Evolutionary conservation across 2,329 filamentous ascomycete genomes (phyloP).

Genomic region (Colletotrichum sp.): DNA sequence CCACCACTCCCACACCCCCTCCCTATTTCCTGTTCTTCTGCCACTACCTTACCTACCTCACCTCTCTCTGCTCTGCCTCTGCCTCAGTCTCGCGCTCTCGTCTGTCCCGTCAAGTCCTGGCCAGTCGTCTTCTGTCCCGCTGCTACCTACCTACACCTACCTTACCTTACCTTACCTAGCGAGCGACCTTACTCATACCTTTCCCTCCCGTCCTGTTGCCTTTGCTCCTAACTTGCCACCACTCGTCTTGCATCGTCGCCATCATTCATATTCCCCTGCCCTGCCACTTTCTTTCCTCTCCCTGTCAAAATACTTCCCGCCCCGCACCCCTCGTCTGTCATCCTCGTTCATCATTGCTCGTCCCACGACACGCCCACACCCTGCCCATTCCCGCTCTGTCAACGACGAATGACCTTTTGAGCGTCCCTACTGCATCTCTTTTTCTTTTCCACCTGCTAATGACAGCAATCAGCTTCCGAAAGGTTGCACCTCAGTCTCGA

Average conservation of each 20-base stretch:
- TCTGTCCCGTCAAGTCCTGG: neutral
- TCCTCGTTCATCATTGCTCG: constrained; percentile 21
- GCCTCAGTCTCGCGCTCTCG: neutral
- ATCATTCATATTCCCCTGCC: constrained; percentile 22
- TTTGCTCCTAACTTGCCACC: constrained; percentile 14
- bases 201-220: constrained; percentile 1
- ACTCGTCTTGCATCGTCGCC: constrained; percentile 21
- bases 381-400: constrained; percentile 6
- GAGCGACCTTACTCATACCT: constrained; percentile 5
- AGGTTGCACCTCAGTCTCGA: neutral
- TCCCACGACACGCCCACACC: constrained; percentile 14
- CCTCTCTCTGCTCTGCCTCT: constrained; percentile 21
- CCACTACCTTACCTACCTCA: neutral
- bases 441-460: constrained; percentile 2
- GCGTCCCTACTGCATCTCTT: neutral
- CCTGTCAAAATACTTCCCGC: constrained; percentile 21
- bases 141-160: neutral
- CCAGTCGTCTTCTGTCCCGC: neutral
- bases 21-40: constrained; percentile 2
- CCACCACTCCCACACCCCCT: constrained; percentile 15
- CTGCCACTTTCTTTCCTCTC: constrained; percentile 19
- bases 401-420: neutral
- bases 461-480: neutral
- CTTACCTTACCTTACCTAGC: neutral
- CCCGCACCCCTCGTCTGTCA: constrained; percentile 22